Base-by-base conservation (phyloP, 2,329 filamentous ascomycete species). In the Corinectria fuckeliana region DNA sequence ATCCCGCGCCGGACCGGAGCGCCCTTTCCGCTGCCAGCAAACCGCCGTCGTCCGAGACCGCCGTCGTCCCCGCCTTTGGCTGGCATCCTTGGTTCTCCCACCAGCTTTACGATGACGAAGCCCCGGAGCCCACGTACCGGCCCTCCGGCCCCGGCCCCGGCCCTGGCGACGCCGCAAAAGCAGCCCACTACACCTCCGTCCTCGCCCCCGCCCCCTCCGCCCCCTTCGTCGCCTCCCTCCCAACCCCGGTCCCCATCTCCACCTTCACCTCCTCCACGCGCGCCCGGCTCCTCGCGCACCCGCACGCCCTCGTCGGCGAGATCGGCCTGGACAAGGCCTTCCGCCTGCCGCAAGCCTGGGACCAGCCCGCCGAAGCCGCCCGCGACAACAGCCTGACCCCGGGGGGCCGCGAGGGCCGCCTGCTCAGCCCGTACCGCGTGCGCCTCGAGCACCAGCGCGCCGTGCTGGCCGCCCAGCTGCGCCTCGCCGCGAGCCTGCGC, bases 41-140 rank as follows among this genome's bases (percentile, higher is more conserved):
- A n/a, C n/a, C n/a, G n/a, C n/a, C n/a, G n/a, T n/a, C n/a, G 23
- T 1, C 32, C 7, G 13, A 41, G 2, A 38, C 56, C 8, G 52
- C 34, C 20, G 68, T 81, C 50, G 69, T 94, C 3, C 90, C 91
- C 0, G 87, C 88, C n/a, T 94, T 93, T 75, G 91, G 91, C 18
- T 93, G 91, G 90, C 91, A 95, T 72, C 91, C 91, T 1, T 95
- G 91, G 91, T 94, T 93, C 74, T 90, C 91, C 1, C 82, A 94
- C 73, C 88, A 91, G 64, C 82, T 95, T 68, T 92, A 88, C 70
- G 84, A 88, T 69, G 87, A 91, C 72, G 74, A 71, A 18, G 71
- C 71, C 34, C 26, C 71, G 26, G 67, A 69, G 45, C 71, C 74
- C 28, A 80, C 78, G 0, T 82, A 78, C 58, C 72, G 74, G 53